Conservation (phyloP, 352 stramenopile species). For the Paralagenidium karlingii region DNA sequence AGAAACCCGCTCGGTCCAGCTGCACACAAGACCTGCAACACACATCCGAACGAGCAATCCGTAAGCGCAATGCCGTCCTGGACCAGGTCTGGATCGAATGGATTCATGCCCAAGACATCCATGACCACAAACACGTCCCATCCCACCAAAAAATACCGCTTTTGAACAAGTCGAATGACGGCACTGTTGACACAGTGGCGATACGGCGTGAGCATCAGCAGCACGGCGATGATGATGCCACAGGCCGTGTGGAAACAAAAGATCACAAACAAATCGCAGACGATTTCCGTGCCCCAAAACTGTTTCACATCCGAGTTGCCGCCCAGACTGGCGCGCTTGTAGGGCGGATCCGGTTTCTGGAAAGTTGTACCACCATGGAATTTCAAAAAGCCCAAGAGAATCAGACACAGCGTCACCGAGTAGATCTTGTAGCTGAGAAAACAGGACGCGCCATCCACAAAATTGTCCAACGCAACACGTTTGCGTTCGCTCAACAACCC, state of each 20-base stretch:
- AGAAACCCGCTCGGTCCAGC: slow-evolving; percentile 22
- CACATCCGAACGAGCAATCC: slow-evolving; percentile 15
- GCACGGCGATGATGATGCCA: slow-evolving; percentile 3
- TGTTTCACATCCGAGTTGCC: slow-evolving; percentile 13
- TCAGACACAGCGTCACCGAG: slow-evolving; percentile 26
- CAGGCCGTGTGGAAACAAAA: slow-evolving; percentile 7
- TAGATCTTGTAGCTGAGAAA: slow-evolving; percentile 56
- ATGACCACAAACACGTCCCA: slow-evolving; percentile 26
- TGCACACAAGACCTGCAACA: slow-evolving; percentile 22
- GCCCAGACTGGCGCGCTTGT: slow-evolving; percentile 24
- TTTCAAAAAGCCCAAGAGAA: slow-evolving; percentile 23
- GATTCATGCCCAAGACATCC: slow-evolving; percentile 29
- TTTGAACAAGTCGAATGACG: slow-evolving; percentile 25
- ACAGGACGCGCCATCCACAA: slow-evolving; percentile 19
- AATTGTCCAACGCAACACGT: no score
- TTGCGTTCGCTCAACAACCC: no score
- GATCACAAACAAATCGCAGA: slow-evolving; percentile 25
- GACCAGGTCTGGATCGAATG: slow-evolving; percentile 11
- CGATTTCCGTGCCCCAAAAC: slow-evolving; percentile 31
- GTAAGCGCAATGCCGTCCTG: slow-evolving; percentile 11
- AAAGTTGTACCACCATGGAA: slow-evolving; percentile 21
- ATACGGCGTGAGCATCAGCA: slow-evolving; percentile 26
- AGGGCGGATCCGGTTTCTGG: slow-evolving; percentile 16
- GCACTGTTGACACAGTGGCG: slow-evolving; percentile 23
- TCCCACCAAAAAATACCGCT: slow-evolving; percentile 29